Base-by-base conservation (phyloP, 2,329 filamentous ascomycete genomes). In the Aspergillus pseudotamarii region DNA sequence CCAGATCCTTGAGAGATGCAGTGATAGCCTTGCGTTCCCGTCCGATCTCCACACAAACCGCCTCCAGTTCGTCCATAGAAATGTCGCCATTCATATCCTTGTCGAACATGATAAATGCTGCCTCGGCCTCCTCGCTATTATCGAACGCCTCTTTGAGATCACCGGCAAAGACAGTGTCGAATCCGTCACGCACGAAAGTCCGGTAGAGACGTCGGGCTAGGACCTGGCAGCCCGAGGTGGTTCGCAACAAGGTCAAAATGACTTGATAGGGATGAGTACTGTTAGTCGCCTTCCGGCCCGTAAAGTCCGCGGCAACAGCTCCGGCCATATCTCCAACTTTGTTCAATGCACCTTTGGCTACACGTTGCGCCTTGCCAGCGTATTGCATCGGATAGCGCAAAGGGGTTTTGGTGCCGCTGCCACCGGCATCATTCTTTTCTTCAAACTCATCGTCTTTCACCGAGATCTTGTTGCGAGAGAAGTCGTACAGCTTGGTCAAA, bases 31-130 rank as follows among this genome's bases (percentile, higher is more conserved):
- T 98, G 74, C 94, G 91, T 81, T 98, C 94, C 19, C 94, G 88
- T 41, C 94, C 93, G 68, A 97, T 95, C 74, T 98, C 94, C 58
- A 96, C 94, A 78, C 93, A 96, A 28, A 96, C 93, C 26, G 92
- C 88, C 77, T 97, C 94, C 26, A 98, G 86, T 75, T 97, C 94
- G 72, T 97, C 93, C 87, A 97, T 93, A 0, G 92, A 96, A 57
- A 97, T 96, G 72, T 98, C 94, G 4, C 94, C 94, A 67, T 98
- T 98, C 81, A 97, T 88, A 72, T 98, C 94, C 74, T 95, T 96
- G 80, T 98, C 94, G 69, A 97, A 97, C 83, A 97, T 94, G 69
- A 85, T 84, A 72, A 98, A 97, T 0, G 94, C 94, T 3, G 91
- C 91, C 59, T 95, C 91, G 0, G 93, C 92, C 74, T 97, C 94